A percentile compares a stretch with the other conserved stretches of the same genome.
These are phyloP conservation scores for Penicillium macrosclerotiorum DNA, from an alignment of 495 filamentous ascomycete species.

Conservation along the genomic window DNA sequence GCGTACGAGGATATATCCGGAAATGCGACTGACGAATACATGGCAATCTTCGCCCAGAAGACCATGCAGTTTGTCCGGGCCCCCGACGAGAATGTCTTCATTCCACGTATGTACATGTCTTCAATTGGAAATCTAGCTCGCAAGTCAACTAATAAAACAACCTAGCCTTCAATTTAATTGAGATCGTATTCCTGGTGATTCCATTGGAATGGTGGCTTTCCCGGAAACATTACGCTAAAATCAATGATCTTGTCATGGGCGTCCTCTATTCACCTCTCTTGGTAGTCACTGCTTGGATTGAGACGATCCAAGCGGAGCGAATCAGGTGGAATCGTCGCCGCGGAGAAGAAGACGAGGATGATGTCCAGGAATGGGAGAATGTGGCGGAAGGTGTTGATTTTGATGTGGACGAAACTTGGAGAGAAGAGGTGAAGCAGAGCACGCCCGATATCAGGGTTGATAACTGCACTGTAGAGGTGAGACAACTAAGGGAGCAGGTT, in stretches of 20 bases:
- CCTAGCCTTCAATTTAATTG: slow-evolving; percentile 84
- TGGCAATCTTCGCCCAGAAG: slow-evolving; percentile 85
- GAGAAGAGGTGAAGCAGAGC: slow-evolving; percentile 65
- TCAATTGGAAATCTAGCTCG: neutral
- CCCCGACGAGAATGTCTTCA: slow-evolving; percentile 97
- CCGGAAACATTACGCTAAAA: slow-evolving; percentile 60
- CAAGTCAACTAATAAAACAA: too few relatives aligned
- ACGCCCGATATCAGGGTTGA: slow-evolving; percentile 78
- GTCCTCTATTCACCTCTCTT: slow-evolving; percentile 83
- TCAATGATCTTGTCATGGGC: slow-evolving; percentile 88
- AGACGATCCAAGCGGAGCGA: slow-evolving; percentile 63
- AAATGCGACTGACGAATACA: slow-evolving; percentile 92
- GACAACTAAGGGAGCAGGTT: slow-evolving; percentile 67
- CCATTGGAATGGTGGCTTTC: slow-evolving; percentile 97
- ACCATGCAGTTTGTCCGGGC: slow-evolving; percentile 95
- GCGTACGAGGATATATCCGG: slow-evolving; percentile 95
- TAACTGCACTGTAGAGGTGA: slow-evolving; percentile 63
- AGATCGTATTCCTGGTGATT: slow-evolving; percentile 73
- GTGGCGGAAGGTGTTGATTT: slow-evolving; percentile 69
- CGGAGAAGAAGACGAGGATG: slow-evolving; percentile 89
- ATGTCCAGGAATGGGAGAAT: slow-evolving; percentile 90
- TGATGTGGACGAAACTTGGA: slow-evolving; percentile 79
- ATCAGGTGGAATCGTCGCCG: slow-evolving; percentile 70
- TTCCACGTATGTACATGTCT: slow-evolving; percentile 59
- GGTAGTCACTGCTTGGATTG: slow-evolving; percentile 71